Evolutionary conservation across 2,329 filamentous ascomycete species (phyloP).

Genomic region (Fusarium sp.): DNA sequence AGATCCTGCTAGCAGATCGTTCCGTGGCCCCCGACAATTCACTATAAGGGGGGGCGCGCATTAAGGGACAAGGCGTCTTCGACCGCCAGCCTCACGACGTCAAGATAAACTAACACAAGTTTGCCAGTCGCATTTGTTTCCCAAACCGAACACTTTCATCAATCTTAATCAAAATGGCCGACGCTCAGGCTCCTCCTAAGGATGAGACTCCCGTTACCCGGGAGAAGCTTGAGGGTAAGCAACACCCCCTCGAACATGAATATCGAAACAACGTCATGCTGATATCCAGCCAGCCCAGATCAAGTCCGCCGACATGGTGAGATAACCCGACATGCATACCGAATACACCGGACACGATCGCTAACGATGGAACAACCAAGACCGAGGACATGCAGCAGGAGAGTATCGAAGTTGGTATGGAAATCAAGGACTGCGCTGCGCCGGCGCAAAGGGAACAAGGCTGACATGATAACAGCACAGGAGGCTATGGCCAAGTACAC

Average conservation of each 20-base stretch:
- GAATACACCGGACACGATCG: constrained; percentile 22
- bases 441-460: constrained; percentile 16
- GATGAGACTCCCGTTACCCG: constrained; percentile 63
- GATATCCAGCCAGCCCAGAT: constrained; percentile 77
- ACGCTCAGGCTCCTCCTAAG: constrained; percentile 51
- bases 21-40: constrained; percentile 8
- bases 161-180: constrained; percentile 51
- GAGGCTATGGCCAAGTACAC: constrained; percentile 73
- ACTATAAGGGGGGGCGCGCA: constrained; percentile 26
- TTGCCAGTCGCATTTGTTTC: constrained; percentile 22
- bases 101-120: constrained; percentile 21
- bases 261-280: constrained; percentile 13
- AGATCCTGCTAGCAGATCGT: constrained; percentile 17
- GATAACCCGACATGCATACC: constrained; percentile 40
- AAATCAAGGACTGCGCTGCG: constrained; percentile 7
- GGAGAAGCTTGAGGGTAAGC: constrained; percentile 81
- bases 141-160: constrained; percentile 21
- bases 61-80: constrained; percentile 36
- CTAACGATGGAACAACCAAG: constrained; percentile 62
- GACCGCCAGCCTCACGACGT: constrained; percentile 32
- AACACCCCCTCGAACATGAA: constrained; percentile 2
- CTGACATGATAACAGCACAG: constrained; percentile 61
- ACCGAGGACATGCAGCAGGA: constrained; percentile 98
- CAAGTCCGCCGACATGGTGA: constrained; percentile 98
- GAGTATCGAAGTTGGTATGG: constrained; percentile 92